Evolutionary conservation across 2,329 filamentous ascomycete species (phyloP), one percentile per base, ranked within the genome.

Genomic region (Bipolaris zeicola): DNA sequence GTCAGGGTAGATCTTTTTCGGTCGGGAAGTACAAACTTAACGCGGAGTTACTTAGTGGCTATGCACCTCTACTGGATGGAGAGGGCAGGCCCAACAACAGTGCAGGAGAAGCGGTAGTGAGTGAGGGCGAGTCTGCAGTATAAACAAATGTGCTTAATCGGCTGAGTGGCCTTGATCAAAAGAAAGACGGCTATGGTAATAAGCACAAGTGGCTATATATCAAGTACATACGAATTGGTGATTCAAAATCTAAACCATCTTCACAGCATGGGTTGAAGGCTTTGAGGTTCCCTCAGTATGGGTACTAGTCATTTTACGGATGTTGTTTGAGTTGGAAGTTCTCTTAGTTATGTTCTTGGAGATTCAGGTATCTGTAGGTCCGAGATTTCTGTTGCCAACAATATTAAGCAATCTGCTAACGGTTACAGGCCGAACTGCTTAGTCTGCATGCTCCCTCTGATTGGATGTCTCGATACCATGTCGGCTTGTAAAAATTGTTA

Each of bases 1-100:
- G 68, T 55, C 66, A 67, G 34, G 58, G 63, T 37, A 48, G 50
- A 1, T 56, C 64, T 4, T 64, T 71, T 24, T 56, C 58, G 3
- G 50, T 63, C 8, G 58, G 52, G 0, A 53, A 47, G 7, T 55
- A 60, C 24, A 62, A 59, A 16, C 50, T 64, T 6, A 20, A 38
- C 5, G 13, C 48, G 6, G 16, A 28, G 3, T 13, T 41, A 16
- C 11, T 24, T 1, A 14, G 42, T 22, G 48, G 34, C 7, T 50
- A 50, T 22, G 37, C 37, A 18, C 38, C 48, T 5, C 28, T 50
- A 28, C 28, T 50, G 0, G 48, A 50, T 20, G 37, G 48, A 22
- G 16, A 41, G 8, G 38, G 18, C 16, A 26, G 28, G 38, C 48
- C 48, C 22, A 34, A 38, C 3, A 22, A 34, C 6, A 36, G 18